These are phyloP conservation scores for Hanseniaspora lindneri DNA, from an alignment of 805 yeast species.

Conservation along the genomic window DNA sequence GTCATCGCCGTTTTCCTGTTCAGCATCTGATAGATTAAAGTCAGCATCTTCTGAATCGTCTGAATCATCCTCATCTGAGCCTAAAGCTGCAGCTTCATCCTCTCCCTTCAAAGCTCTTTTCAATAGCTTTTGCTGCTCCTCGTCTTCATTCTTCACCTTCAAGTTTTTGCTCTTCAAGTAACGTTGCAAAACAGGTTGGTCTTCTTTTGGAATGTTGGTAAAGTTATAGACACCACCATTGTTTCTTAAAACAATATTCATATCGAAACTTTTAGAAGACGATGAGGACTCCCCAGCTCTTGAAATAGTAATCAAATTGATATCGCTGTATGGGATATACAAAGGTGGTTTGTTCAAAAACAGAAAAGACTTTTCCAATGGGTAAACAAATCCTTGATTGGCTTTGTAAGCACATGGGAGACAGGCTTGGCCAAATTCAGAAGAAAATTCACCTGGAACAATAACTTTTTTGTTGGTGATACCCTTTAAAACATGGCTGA, in stretches of 20 bases:
- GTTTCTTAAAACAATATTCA: slow-evolving; percentile 61
- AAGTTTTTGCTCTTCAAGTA: slow-evolving; percentile 69
- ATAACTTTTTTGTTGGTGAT: slow-evolving; percentile 76
- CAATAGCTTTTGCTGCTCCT: slow-evolving; percentile 69
- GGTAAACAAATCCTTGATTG: slow-evolving; percentile 83
- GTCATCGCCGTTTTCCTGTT: slow-evolving; percentile 39
- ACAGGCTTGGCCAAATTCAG: slow-evolving; percentile 70
- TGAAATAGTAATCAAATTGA: slow-evolving; percentile 65
- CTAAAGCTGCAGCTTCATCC: slow-evolving; percentile 57
- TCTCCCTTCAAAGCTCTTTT: slow-evolving; percentile 12
- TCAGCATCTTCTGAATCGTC: slow-evolving; percentile 80
- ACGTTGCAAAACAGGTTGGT: slow-evolving; percentile 65
- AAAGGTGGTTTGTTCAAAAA: slow-evolving; percentile 91
- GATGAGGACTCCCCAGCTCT: slow-evolving; percentile 74
- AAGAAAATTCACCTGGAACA: slow-evolving; percentile 69
- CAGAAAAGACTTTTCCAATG: slow-evolving; percentile 81
- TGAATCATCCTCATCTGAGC: slow-evolving; percentile 40
- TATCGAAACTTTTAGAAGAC: slow-evolving; percentile 79
- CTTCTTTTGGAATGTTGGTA: slow-evolving; percentile 82
- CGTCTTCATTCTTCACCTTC: slow-evolving; percentile 76
- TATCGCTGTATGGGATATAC: slow-evolving; percentile 76
- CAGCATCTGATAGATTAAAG: slow-evolving; percentile 47
- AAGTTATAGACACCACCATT: slow-evolving; percentile 64
- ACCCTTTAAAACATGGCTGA: slow-evolving; percentile 81
- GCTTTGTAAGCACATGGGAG: slow-evolving; percentile 89